Evolutionary conservation across 2,329 filamentous ascomycete species (phyloP).

Genomic region (Colletotrichum shisoi): DNA sequence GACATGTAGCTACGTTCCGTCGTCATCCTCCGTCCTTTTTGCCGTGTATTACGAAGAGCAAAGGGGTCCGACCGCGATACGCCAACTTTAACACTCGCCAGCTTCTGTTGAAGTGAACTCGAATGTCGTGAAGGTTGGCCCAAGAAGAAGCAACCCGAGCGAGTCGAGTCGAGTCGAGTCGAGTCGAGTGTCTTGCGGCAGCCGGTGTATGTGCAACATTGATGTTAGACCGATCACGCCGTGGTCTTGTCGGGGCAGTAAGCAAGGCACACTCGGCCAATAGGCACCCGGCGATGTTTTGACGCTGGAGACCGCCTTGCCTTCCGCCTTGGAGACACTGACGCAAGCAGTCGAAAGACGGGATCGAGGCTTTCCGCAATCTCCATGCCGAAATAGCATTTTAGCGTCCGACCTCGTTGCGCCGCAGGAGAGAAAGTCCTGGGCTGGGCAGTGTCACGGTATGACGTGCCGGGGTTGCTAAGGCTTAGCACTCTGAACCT

Average conservation of each 20-base stretch:
- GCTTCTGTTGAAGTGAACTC: not conserved
- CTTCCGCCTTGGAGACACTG: constrained; percentile 7
- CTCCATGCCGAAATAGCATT: not conserved
- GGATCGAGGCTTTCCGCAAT: not conserved
- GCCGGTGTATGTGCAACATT: not conserved
- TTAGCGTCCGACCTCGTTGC: not conserved
- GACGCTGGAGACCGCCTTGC: constrained; percentile 6
- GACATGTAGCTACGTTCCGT: not conserved
- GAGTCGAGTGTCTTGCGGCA: constrained; percentile 25
- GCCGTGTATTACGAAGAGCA: not conserved
- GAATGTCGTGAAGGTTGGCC: not conserved
- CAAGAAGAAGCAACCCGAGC: not conserved
- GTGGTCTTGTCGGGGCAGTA: constrained; percentile 9
- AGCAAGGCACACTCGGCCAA: constrained; percentile 32
- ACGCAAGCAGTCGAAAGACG: not conserved
- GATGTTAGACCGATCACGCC: constrained; percentile 17
- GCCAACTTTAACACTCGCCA: not conserved
- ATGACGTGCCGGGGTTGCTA: not conserved
- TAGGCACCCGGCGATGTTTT: not conserved
- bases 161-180: constrained; percentile 11
- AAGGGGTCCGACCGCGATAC: no score
- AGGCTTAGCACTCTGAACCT: constrained; percentile 1
- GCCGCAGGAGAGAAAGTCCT: not conserved
- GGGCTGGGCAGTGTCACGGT: not conserved
- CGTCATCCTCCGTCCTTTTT: not conserved